phyloP scores from a whole-genome alignment of 164 flowering plant genomes.

The Warburgia ugandensis region DNA sequence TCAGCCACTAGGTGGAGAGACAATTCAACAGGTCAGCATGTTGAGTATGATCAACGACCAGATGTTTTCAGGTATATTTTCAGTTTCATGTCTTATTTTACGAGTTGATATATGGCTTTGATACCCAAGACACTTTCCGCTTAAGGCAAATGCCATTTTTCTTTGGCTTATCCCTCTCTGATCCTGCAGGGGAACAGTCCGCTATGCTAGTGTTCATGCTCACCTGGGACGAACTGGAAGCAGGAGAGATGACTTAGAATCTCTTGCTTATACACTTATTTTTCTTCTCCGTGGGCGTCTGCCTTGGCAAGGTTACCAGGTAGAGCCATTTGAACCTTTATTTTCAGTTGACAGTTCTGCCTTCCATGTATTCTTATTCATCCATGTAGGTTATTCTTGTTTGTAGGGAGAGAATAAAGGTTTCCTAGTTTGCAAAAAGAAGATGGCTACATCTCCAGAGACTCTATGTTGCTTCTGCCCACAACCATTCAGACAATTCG shows the following conservation, averaged over 20 bases:
- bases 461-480: slow-evolving; percentile 78
- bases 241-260: slow-evolving; percentile 93
- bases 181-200: slow-evolving; percentile 79
- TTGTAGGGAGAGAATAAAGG: slow-evolving; percentile 90
- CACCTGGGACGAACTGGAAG: slow-evolving; percentile 96
- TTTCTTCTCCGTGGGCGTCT: slow-evolving; percentile 88
- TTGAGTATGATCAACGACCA: slow-evolving; percentile 92
- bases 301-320: slow-evolving; percentile 99
- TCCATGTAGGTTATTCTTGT: no score
- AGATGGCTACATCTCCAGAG: slow-evolving; percentile 92
- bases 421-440: slow-evolving; percentile 88
- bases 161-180: background rate
- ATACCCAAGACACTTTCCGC: no score
- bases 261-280: slow-evolving; percentile 89
- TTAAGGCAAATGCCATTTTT: background rate
- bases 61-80: slow-evolving; percentile 79
- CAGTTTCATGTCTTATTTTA: no score
- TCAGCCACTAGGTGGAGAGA: slow-evolving; percentile 88
- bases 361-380: background rate
- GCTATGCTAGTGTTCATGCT: slow-evolving; percentile 98
- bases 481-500: slow-evolving; percentile 70
- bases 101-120: no score
- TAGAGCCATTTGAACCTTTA: slow-evolving; percentile 12
- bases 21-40: slow-evolving; percentile 63
- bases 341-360: background rate